phyloP scores from a whole-genome alignment of 306 rosid species.

The Sicyos baderoa region DNA sequence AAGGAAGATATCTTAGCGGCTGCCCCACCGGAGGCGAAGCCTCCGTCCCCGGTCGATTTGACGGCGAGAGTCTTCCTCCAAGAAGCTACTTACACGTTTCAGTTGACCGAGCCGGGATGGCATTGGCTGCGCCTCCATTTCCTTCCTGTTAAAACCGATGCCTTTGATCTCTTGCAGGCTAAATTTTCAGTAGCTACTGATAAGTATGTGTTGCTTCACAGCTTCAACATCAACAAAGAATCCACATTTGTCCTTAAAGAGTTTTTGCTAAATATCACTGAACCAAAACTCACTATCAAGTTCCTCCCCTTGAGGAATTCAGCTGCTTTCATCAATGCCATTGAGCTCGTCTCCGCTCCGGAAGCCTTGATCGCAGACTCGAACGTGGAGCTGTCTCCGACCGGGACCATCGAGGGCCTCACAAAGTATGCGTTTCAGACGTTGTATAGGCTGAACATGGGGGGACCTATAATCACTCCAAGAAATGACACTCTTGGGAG shows the following conservation, averaged over 20 bases:
- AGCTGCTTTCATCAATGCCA: slow-evolving; percentile 33
- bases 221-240: slow-evolving; percentile 39
- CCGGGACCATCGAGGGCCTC: slow-evolving; percentile 20
- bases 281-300: slow-evolving; percentile 34
- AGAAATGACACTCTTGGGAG: slow-evolving; percentile 37
- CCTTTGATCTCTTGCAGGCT: slow-evolving; percentile 43
- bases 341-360: slow-evolving; percentile 45
- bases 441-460: slow-evolving; percentile 32
- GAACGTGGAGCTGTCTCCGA: slow-evolving; percentile 26
- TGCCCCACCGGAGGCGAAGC: slow-evolving; percentile 13
- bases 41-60: slow-evolving; percentile 38
- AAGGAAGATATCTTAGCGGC: slow-evolving; percentile 44
- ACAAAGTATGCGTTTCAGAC: slow-evolving; percentile 26
- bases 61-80: slow-evolving; percentile 57
- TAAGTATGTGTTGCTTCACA: slow-evolving; percentile 44
- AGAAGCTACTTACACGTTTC: slow-evolving; percentile 47
- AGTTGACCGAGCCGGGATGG: slow-evolving; percentile 39
- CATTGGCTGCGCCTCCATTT: slow-evolving; percentile 67
- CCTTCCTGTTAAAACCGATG: slow-evolving; percentile 31
- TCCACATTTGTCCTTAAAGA: slow-evolving; percentile 43
- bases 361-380: slow-evolving; percentile 25
- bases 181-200: slow-evolving; percentile 45
- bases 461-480: slow-evolving; percentile 37
- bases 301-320: slow-evolving; percentile 38
- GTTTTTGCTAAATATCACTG: slow-evolving; percentile 31